phyloP scores from a whole-genome alignment of 495 filamentous ascomycete species.

The Daldinia bambusicola region DNA sequence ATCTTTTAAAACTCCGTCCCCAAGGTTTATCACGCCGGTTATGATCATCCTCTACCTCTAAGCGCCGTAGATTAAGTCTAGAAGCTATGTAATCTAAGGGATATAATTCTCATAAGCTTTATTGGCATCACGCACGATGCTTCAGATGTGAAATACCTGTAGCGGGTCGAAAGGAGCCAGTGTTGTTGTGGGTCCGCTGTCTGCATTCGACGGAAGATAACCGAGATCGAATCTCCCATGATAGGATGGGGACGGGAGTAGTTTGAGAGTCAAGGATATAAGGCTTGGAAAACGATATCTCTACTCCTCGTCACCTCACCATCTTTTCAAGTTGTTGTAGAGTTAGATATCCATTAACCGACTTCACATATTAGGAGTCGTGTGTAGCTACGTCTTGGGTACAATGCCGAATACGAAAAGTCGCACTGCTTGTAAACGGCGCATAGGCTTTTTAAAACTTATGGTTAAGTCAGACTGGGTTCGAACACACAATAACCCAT shows the following conservation, averaged over 20 bases:
- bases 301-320: neutral
- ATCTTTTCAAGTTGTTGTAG: neutral
- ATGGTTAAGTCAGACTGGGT: neutral
- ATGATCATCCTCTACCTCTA: neutral
- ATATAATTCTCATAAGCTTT: neutral
- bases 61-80: neutral
- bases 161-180: no score
- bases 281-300: neutral
- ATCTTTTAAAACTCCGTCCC: neutral
- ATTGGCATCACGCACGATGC: no score
- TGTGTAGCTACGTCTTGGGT: neutral
- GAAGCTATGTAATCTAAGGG: neutral
- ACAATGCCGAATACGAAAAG: neutral
- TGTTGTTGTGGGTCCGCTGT: no score
- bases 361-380: neutral
- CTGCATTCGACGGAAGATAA: neutral
- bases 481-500: neutral
- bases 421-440: neutral
- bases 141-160: no score
- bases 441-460: neutral
- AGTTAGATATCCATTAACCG: neutral
- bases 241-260: neutral
- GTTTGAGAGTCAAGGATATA: neutral
- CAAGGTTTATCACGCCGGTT: neutral
- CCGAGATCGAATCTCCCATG: neutral